phyloP scores from a whole-genome alignment of 805 yeast species.

The Ogataea ganodermae region DNA sequence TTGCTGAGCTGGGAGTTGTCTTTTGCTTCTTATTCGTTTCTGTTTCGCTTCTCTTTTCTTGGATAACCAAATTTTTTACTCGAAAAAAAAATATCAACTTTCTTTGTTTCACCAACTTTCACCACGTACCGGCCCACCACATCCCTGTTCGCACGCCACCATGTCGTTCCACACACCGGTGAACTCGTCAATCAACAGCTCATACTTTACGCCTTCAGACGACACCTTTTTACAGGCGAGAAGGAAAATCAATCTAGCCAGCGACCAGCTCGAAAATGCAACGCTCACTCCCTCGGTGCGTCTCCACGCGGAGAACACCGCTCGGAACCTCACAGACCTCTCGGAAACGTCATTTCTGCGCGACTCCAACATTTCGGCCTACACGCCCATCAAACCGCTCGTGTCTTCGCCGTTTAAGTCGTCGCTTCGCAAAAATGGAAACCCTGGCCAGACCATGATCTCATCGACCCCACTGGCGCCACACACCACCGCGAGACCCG shows the following conservation, averaged over 20 bases:
- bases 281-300: conserved; percentile 9
- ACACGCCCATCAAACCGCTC: conserved; percentile 36
- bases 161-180: conserved; percentile 28
- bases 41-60: not conserved
- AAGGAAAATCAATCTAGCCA: conserved; percentile 17
- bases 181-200: conserved; percentile 18
- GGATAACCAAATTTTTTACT: not conserved
- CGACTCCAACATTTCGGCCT: conserved; percentile 19
- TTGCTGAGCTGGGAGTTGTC: too few species aligned
- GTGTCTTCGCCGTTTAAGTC: conserved; percentile 36
- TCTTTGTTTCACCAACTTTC: too few species aligned
- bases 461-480: conserved; percentile 18
- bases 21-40: not conserved
- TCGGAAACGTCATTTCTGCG: conserved; percentile 8
- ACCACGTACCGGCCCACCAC: too few species aligned
- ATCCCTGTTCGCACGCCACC: too few species aligned
- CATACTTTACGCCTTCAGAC: conserved; percentile 29
- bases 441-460: conserved; percentile 4
- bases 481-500: conserved; percentile 2
- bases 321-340: conserved; percentile 9
- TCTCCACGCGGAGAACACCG: conserved; percentile 3
- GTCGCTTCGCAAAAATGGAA: not conserved
- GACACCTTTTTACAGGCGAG: conserved; percentile 32
- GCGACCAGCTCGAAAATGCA: conserved; percentile 4
- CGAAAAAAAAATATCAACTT: not conserved